Evolutionary conservation across 768 basidiomycete species (phyloP).

Genomic region (Rossbeevera mucosa): DNA sequence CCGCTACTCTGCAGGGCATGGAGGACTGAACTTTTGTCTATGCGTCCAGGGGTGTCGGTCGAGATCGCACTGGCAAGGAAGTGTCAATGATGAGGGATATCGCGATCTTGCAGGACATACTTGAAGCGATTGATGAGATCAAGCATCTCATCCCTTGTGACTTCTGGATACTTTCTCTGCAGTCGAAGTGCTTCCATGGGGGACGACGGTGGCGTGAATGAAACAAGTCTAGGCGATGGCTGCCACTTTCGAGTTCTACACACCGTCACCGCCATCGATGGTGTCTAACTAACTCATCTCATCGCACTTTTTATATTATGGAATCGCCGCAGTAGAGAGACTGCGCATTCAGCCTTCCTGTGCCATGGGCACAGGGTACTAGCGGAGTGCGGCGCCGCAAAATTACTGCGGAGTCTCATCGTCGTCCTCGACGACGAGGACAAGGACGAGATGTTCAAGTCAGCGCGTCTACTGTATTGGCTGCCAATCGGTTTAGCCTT

Average conservation of each 20-base stretch:
- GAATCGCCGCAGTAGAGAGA: neutral
- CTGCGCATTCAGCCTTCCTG: neutral
- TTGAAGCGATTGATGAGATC: constrained; percentile 94
- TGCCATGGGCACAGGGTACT: neutral
- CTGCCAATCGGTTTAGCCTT: constrained; percentile 49
- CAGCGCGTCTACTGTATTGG: constrained; percentile 47
- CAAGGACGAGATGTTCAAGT: neutral
- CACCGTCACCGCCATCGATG: neutral
- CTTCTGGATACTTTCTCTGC: constrained; percentile 89
- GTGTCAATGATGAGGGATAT: neutral
- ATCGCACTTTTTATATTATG: neutral
- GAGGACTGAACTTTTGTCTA: constrained; percentile 79
- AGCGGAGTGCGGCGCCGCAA: neutral
- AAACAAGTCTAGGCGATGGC: constrained; percentile 9
- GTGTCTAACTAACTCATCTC: neutral
- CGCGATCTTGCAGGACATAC: constrained; percentile 46
- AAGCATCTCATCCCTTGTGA: constrained; percentile 91
- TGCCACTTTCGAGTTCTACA: constrained; percentile 16
- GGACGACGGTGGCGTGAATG: constrained; percentile 18
- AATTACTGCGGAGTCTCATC: neutral
- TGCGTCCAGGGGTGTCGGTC: constrained; percentile 76
- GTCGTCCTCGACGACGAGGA: neutral
- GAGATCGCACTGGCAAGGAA: constrained; percentile 52
- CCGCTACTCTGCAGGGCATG: constrained; percentile 75
- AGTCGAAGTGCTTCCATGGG: constrained; percentile 80